Percentiles rank a stretch among this genome's conserved stretches.
Conservation (phyloP, 2,329 filamentous ascomycete species). For the Hypoxylon sp. region DNA sequence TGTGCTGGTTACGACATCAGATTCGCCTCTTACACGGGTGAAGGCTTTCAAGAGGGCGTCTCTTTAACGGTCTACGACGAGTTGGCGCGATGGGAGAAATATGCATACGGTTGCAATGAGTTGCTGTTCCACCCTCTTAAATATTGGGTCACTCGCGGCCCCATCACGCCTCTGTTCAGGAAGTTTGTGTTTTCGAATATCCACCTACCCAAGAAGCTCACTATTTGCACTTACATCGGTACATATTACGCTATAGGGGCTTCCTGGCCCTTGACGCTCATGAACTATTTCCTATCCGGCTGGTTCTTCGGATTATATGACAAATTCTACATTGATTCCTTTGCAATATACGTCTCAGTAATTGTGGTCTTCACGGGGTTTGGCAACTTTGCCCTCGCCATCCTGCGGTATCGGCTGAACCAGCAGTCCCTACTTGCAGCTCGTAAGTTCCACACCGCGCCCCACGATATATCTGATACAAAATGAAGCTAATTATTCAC, state of each 20-base stretch:
- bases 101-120: conserved; percentile 87
- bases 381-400: conserved; percentile 63
- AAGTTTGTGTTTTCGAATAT: conserved; percentile 81
- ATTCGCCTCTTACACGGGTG: conserved; percentile 78
- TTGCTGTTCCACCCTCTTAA: conserved; percentile 83
- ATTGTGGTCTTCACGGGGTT: conserved; percentile 55
- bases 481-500: conserved; percentile 28
- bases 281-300: conserved; percentile 82
- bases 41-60: conserved; percentile 87
- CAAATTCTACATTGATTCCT: conserved; percentile 78
- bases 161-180: conserved; percentile 84
- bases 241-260: conserved; percentile 86
- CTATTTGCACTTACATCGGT: conserved; percentile 82
- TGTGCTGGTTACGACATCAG: conserved; percentile 80
- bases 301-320: conserved; percentile 68
- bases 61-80: conserved; percentile 89
- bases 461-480: neutral
- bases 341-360: conserved; percentile 55
- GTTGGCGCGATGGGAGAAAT: conserved; percentile 88
- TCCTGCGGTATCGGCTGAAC: conserved; percentile 71
- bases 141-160: conserved; percentile 79
- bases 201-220: conserved; percentile 81
- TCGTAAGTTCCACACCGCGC: conserved; percentile 50
- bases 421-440: conserved; percentile 64
- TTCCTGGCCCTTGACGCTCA: conserved; percentile 79